Base-by-base conservation (phyloP, 805 yeast genomes). In the Saccharomycopsis olivae region DNA sequence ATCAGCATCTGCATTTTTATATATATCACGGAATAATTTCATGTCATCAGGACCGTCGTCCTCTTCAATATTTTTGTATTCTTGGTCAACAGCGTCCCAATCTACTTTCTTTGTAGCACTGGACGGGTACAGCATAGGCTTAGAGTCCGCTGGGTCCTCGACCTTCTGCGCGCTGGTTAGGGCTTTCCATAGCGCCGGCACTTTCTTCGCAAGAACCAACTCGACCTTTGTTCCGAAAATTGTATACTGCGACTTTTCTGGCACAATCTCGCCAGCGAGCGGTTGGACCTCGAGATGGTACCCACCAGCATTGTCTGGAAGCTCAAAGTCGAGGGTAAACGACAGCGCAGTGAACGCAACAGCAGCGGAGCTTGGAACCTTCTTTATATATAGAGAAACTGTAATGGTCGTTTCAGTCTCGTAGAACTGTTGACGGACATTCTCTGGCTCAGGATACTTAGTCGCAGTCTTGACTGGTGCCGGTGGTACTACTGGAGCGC, bases 1-100 rank as follows among this genome's bases (percentile, higher is more conserved):
- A 52, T 92, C 96, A 5, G 82, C 92, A 54, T 87, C 94, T 0
- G 94, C 89, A 48, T 71, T 77, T 20, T 69, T 68, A 60, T 81
- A 92, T 9, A 92, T 54, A 47, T 75, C 67, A 50, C 75, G 71
- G 62, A 92, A 92, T 52, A 92, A 88, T 1, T 67, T 77, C 45
- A 75, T 74, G 2, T 75, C 73, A 18, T 69, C 72, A 11, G 64
- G 65, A 0, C 65, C 64, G 19, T 62, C 68, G 13, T 63, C 65
- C n/a, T n/a, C n/a, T 10, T 62, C 69, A 1, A 58, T 64, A 3
- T 69, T 71, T 2, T 64, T 69, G 2, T 62, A 67, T 9, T 61
- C 71, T 1, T 65, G 53, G 3, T 55, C 71, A 17, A 80, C 53
- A 33, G 68, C 63, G 15, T 81, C 70, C 96, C 96, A 86, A 53